Evolutionary conservation across 257 asterid species (phyloP).

Genomic region (Nicotiana undulata): DNA sequence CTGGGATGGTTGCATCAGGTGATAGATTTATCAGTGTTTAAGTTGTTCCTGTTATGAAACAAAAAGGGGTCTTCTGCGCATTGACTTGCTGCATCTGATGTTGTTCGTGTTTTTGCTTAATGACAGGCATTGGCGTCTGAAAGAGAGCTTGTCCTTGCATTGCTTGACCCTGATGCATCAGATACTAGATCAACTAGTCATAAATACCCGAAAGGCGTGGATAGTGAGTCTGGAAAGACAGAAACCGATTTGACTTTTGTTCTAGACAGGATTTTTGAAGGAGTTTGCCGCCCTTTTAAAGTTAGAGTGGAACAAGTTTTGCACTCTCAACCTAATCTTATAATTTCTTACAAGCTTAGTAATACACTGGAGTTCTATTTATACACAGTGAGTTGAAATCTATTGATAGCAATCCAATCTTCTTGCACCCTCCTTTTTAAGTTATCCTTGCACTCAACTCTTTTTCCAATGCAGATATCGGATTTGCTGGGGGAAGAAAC

Average conservation of each 20-base stretch:
- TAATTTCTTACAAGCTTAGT: slow-evolving; percentile 79
- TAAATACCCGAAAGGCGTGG: slow-evolving; percentile 40
- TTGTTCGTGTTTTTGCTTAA: slow-evolving; percentile 15
- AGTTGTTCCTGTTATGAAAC: neutral
- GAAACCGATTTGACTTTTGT: slow-evolving; percentile 88
- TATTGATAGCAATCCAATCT: neutral
- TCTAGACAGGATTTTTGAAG: slow-evolving; percentile 93
- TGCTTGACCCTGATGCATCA: slow-evolving; percentile 83
- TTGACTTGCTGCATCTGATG: slow-evolving; percentile 3
- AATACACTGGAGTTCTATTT: slow-evolving; percentile 93
- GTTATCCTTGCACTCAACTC: slow-evolving; percentile 11
- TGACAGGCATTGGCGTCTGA: slow-evolving; percentile 96
- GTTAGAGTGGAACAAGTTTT: slow-evolving; percentile 96
- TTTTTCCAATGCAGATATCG: slow-evolving; percentile 50
- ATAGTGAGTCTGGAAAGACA: slow-evolving; percentile 48
- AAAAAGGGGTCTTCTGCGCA: neutral
- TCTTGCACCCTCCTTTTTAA: slow-evolving; percentile 5
- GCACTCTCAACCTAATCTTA: slow-evolving; percentile 93
- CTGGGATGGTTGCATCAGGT: slow-evolving; percentile 99
- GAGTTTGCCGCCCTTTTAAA: slow-evolving; percentile 98
- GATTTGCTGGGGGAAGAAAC: slow-evolving; percentile 92
- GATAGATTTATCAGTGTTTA: neutral
- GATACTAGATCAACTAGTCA: slow-evolving; percentile 70
- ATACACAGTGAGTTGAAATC: slow-evolving; percentile 67
- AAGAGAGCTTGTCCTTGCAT: slow-evolving; percentile 90